Conservation (phyloP, 1,284 basidiomycete genomes). For the Megacollybia platyphylla region DNA sequence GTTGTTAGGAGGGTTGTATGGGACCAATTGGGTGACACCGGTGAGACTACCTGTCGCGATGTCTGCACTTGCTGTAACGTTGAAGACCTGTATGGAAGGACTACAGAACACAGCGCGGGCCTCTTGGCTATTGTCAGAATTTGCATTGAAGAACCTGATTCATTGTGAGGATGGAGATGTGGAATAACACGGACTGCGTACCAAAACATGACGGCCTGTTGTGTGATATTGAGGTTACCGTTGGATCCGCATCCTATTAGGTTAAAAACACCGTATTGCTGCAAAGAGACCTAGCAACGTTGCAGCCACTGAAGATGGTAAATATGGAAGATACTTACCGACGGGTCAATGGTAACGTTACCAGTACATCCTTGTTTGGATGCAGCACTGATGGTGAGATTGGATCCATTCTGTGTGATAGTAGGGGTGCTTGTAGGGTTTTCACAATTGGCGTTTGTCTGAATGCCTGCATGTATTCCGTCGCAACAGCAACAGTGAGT, state of each 20-base stretch:
- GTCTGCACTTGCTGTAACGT: conserved; percentile 28
- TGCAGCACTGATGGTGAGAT: conserved; percentile 23
- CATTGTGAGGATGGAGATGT: neutral
- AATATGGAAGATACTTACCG: conserved; percentile 10
- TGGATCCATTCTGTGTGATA: conserved; percentile 10
- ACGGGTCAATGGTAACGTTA: conserved; percentile 22
- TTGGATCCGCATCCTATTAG: conserved; percentile 22
- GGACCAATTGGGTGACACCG: conserved; percentile 18
- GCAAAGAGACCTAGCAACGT: conserved; percentile 16
- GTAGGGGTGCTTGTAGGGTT: conserved; percentile 20
- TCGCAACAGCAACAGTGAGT: neutral
- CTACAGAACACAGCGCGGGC: conserved; percentile 41
- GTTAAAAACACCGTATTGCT: conserved; percentile 34
- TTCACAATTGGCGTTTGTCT: conserved; percentile 32
- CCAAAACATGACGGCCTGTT: conserved; percentile 56
- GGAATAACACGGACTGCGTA: conserved; percentile 14
- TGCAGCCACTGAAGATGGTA: neutral
- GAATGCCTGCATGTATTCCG: conserved; percentile 19
- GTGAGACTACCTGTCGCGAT: conserved; percentile 28
- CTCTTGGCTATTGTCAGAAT: conserved; percentile 17
- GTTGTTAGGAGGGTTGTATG: conserved; percentile 20
- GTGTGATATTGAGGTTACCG: conserved; percentile 18
- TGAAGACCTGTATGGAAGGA: conserved; percentile 30
- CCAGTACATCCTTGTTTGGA: conserved; percentile 30
- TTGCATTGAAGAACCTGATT: conserved; percentile 23